Evolutionary conservation across 768 basidiomycete species (phyloP).

Genomic region (Termitomyces sp.): DNA sequence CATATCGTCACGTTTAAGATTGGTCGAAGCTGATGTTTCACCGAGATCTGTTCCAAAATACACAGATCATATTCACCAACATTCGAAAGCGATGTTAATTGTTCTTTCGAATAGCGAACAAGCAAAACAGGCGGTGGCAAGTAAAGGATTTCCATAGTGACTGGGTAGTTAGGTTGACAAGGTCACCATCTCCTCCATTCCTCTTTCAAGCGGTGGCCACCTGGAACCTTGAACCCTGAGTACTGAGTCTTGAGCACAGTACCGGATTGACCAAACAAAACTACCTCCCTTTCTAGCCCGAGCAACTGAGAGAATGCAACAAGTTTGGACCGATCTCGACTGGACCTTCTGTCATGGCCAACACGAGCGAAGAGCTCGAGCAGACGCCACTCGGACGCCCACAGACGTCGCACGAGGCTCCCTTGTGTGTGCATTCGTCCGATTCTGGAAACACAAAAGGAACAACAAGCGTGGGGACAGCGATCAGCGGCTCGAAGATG

Average conservation of each 20-base stretch:
- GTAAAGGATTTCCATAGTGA: not conserved
- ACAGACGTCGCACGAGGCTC: not conserved
- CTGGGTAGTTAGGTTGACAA: not conserved
- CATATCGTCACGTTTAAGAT: not conserved
- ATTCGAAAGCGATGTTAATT: not conserved
- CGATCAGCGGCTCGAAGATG: no score
- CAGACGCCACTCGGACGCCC: not conserved
- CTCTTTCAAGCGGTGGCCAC: not conserved
- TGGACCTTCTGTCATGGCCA: not conserved
- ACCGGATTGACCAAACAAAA: not conserved
- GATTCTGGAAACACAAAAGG: not conserved
- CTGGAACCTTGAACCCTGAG: not conserved
- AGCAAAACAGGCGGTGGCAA: not conserved
- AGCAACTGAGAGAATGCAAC: not conserved
- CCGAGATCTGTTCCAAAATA: not conserved
- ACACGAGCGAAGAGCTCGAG: not conserved
- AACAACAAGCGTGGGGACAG: not conserved
- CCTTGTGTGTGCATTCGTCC: not conserved
- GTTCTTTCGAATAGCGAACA: not conserved
- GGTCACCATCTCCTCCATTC: not conserved
- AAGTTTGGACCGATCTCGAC: not conserved
- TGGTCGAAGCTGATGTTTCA: no score
- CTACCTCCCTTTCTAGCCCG: not conserved
- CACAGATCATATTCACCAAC: not conserved
- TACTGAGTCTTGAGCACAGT: not conserved